These are phyloP conservation scores for Starmerella stellata DNA, from an alignment of 805 yeast genomes.

Conservation along the genomic window DNA sequence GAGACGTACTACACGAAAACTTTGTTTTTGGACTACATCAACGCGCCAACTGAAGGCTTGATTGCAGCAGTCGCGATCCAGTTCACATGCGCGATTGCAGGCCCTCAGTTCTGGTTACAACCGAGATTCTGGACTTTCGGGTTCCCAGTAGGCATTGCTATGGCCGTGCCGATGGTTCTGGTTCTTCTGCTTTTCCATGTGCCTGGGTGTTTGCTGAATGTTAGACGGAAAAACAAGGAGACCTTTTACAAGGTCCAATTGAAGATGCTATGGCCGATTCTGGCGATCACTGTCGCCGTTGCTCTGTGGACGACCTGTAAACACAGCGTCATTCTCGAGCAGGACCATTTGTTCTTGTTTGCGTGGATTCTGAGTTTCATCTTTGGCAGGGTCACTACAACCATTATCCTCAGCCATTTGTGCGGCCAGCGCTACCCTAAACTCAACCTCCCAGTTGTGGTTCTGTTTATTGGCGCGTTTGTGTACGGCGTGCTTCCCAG, in stretches of 20 bases:
- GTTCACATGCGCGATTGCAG: slow-evolving; percentile 46
- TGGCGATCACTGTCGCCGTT: slow-evolving; percentile 34
- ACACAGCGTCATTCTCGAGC: slow-evolving; percentile 31
- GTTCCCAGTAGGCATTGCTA: slow-evolving; percentile 14
- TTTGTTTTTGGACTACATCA: slow-evolving; percentile 57
- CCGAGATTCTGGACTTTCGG: slow-evolving; percentile 6
- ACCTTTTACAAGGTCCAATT: slow-evolving; percentile 22
- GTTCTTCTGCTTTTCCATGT: slow-evolving; percentile 40
- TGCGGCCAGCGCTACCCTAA: slow-evolving; percentile 67
- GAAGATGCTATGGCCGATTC: slow-evolving; percentile 43
- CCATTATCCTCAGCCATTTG: slow-evolving; percentile 60
- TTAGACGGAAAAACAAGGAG: slow-evolving; percentile 27
- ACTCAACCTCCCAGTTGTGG: slow-evolving; percentile 46
- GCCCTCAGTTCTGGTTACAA: slow-evolving; percentile 22
- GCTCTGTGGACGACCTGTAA: slow-evolving; percentile 29
- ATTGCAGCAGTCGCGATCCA: slow-evolving; percentile 43
- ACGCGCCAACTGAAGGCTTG: slow-evolving; percentile 95
- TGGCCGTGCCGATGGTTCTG: slow-evolving; percentile 19
- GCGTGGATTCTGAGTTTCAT: slow-evolving; percentile 66
- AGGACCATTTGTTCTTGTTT: slow-evolving; percentile 42
- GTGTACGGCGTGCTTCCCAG: slow-evolving; percentile 32
- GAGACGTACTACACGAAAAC: slow-evolving; percentile 85
- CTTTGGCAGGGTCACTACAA: slow-evolving; percentile 59
- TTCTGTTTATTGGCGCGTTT: slow-evolving; percentile 23
- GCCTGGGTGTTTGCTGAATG: slow-evolving; percentile 40